Evolutionary conservation across 768 basidiomycete species (phyloP).

Genomic region (Butyriboletus loyo): DNA sequence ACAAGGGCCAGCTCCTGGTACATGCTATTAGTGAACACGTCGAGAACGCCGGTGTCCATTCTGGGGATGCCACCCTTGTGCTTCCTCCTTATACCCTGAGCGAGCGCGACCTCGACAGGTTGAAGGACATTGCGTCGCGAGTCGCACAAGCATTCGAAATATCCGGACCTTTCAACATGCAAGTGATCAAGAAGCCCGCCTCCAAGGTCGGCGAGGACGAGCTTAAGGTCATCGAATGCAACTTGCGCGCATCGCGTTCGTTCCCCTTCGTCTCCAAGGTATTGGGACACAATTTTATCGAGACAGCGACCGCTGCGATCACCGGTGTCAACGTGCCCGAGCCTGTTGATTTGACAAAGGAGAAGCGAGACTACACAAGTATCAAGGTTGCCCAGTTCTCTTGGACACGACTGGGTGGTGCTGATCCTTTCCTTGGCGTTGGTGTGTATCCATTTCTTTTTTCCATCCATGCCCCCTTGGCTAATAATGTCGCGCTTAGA

Average conservation of each 20-base stretch:
- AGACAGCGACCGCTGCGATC: constrained; percentile 87
- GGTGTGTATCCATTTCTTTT: constrained; percentile 48
- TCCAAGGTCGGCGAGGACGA: constrained; percentile 51
- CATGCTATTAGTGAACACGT: constrained; percentile 98
- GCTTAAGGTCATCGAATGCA: constrained; percentile 98
- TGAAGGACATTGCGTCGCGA: constrained; percentile 93
- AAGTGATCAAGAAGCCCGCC: constrained; percentile 84
- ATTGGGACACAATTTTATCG: constrained; percentile 95
- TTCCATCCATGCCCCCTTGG: neutral
- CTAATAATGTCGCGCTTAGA: constrained; percentile 42
- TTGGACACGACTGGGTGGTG: constrained; percentile 94
- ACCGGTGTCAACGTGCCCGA: constrained; percentile 83
- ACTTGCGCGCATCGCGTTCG: constrained; percentile 93
- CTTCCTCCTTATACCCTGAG: constrained; percentile 88
- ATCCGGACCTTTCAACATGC: constrained; percentile 99
- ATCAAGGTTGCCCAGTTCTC: constrained; percentile 99
- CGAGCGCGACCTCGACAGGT: constrained; percentile 72
- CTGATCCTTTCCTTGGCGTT: constrained; percentile 95
- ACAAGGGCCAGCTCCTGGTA: constrained; percentile 87
- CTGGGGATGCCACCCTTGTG: constrained; percentile 96
- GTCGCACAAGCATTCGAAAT: constrained; percentile 95
- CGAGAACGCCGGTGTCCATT: constrained; percentile 98
- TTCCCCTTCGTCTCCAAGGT: constrained; percentile 99
- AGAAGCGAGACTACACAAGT: constrained; percentile 85
- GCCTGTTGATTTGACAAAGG: constrained; percentile 88